A percentile compares a stretch with the other conserved stretches of the same genome.
phyloP scores from a whole-genome alignment of 768 basidiomycete genomes.

The Naganishia onofrii region DNA sequence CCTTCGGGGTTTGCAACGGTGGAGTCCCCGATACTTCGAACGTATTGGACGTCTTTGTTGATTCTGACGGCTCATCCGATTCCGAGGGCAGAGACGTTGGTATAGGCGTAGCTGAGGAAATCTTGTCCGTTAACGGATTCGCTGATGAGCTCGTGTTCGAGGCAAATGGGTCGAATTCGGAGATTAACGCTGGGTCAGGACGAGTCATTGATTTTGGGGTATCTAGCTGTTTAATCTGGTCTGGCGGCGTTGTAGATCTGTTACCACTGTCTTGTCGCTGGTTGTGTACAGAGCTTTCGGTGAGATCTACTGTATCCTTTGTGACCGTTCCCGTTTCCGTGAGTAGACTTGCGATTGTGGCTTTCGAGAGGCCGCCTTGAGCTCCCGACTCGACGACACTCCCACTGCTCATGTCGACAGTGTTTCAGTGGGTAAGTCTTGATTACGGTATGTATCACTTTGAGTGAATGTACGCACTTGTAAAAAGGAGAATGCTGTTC shows the following conservation, averaged over 20 bases:
- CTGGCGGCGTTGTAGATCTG: neutral
- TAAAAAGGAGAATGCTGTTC: too few species aligned
- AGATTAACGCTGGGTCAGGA: conserved; percentile 18
- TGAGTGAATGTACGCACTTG: too few species aligned
- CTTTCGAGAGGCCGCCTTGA: neutral
- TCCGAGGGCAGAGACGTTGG: neutral
- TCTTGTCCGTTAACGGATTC: neutral
- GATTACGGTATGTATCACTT: too few species aligned
- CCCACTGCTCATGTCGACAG: neutral
- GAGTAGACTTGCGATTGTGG: neutral
- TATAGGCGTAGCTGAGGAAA: neutral
- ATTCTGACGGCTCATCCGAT: neutral
- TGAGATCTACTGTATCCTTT: neutral
- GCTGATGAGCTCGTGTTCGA: neutral
- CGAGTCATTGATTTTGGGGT: neutral
- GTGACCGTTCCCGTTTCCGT: neutral
- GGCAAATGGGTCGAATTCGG: conserved; percentile 34
- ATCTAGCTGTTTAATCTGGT: neutral
- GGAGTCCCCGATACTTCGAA: neutral
- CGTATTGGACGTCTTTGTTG: neutral
- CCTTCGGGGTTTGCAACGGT: neutral
- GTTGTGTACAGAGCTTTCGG: neutral
- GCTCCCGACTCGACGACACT: neutral
- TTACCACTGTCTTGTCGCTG: neutral
- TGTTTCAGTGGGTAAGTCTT: neutral